These are phyloP conservation scores for Skeletonema menzelii DNA, from an alignment of 108 stramenopile genomes.

Conservation along the genomic window DNA sequence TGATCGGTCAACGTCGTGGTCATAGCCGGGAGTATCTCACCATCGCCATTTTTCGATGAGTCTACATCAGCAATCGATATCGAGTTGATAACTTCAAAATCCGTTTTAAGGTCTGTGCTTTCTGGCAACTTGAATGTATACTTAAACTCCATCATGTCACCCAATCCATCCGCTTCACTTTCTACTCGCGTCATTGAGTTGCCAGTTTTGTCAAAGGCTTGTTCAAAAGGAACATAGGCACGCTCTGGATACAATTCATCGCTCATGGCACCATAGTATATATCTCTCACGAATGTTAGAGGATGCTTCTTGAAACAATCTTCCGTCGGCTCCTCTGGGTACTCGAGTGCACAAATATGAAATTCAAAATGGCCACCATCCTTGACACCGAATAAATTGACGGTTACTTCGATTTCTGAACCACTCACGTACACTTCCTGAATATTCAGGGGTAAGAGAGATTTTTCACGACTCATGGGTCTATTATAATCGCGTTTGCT, in stretches of 20 bases:
- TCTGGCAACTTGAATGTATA: conserved; percentile 29
- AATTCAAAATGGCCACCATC: conserved; percentile 40
- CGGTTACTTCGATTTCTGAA: conserved; percentile 12
- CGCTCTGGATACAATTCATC: conserved; percentile 24
- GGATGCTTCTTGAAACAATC: conserved; percentile 29
- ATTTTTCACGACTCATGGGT: conserved; percentile 13
- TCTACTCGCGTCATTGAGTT: not conserved
- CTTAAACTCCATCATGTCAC: conserved; percentile 26
- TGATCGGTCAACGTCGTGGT: no score
- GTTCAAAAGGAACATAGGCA: conserved; percentile 23
- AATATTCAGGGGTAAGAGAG: conserved; percentile 22
- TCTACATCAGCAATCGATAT: not conserved
- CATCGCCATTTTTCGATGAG: not conserved
- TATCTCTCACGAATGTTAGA: conserved; percentile 27
- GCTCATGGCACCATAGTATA: conserved; percentile 13
- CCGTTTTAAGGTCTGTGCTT: conserved; percentile 2
- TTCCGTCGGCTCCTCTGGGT: conserved; percentile 23
- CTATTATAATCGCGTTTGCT: conserved; percentile 21
- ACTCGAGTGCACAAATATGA: conserved; percentile 20
- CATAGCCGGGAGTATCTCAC: no score
- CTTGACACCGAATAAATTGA: conserved; percentile 7
- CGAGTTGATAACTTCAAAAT: not conserved
- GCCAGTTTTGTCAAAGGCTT: not conserved
- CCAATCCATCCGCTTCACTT: not conserved
- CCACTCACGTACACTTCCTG: conserved; percentile 13